Conservation (phyloP, 257 asterid species). For the Asclepias syriaca region DNA sequence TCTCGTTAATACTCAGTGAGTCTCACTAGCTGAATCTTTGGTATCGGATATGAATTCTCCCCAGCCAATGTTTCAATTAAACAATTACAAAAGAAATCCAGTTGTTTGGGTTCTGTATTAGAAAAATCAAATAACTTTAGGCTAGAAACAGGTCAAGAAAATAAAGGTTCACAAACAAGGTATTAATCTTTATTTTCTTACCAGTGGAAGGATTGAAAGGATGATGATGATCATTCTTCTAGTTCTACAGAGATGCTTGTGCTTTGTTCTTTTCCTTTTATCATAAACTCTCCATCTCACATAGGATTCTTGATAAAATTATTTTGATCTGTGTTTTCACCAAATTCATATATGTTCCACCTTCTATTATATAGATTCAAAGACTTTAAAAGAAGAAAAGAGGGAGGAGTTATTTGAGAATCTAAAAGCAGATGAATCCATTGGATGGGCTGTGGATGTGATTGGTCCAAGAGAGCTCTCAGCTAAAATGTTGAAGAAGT, state of each 20-base stretch:
- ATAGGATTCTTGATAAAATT: not conserved
- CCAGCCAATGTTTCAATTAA: not conserved
- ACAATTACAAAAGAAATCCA: not conserved
- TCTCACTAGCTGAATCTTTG: not conserved
- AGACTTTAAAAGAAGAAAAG: slow-evolving; percentile 89
- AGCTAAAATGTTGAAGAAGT: slow-evolving; percentile 88
- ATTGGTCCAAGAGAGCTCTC: slow-evolving; percentile 94
- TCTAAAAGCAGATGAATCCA: slow-evolving; percentile 69
- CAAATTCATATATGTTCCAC: not conserved
- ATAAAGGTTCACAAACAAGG: not conserved
- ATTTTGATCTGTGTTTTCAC: not conserved
- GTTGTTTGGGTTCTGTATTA: not conserved
- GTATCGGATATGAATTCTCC: not conserved
- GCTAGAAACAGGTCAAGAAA: not conserved
- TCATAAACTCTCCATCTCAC: not conserved
- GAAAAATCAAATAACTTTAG: not conserved
- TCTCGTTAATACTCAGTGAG: not conserved
- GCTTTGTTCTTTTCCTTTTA: not conserved
- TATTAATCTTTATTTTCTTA: not conserved
- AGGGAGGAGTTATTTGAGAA: slow-evolving; percentile 90
- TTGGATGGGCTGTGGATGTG: slow-evolving; percentile 95
- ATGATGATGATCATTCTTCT: not conserved
- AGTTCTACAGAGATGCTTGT: not conserved
- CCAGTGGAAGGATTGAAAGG: not conserved
- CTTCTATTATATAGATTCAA: slow-evolving; percentile 56